Evolutionary conservation across 768 basidiomycete species (phyloP).

Genomic region (Tricholoma terreum): DNA sequence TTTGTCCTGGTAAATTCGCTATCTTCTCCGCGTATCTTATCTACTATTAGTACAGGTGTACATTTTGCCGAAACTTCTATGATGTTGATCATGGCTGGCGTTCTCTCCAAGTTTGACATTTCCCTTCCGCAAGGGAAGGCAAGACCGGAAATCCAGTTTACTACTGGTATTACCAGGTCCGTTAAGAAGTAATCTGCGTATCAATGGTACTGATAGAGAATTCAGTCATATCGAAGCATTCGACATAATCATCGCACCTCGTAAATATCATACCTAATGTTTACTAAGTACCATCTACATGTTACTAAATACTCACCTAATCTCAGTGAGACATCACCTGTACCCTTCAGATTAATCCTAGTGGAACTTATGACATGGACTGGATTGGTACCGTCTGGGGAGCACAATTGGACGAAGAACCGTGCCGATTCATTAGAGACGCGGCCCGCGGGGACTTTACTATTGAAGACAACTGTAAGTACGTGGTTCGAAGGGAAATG

Average conservation of each 20-base stretch:
- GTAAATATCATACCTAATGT: background rate
- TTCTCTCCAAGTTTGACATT: slow-evolving; percentile 28
- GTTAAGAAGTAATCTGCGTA: background rate
- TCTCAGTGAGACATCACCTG: no score
- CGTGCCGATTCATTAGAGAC: no score
- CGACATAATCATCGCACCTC: slow-evolving; percentile 14
- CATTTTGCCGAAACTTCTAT: slow-evolving; percentile 31
- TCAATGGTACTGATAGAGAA: background rate
- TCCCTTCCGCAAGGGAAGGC: slow-evolving; percentile 14
- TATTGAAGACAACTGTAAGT: no score
- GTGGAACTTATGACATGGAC: no score
- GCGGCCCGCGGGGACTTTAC: no score
- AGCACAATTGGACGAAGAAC: no score
- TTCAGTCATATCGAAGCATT: slow-evolving; percentile 24
- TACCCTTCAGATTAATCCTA: no score
- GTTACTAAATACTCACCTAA: no score
- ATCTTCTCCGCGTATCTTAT: background rate
- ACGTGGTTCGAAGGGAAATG: no score
- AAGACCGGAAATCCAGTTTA: slow-evolving; percentile 23
- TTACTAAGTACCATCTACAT: background rate
- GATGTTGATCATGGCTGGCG: slow-evolving; percentile 30
- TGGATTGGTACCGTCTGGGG: no score
- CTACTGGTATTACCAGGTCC: slow-evolving; percentile 31
- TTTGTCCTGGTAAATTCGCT: slow-evolving; percentile 27
- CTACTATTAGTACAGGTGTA: slow-evolving; percentile 17